These are phyloP conservation scores for Spinellus fusiger DNA, from an alignment of 192 early-diverging fungal species.

Conservation along the genomic window DNA sequence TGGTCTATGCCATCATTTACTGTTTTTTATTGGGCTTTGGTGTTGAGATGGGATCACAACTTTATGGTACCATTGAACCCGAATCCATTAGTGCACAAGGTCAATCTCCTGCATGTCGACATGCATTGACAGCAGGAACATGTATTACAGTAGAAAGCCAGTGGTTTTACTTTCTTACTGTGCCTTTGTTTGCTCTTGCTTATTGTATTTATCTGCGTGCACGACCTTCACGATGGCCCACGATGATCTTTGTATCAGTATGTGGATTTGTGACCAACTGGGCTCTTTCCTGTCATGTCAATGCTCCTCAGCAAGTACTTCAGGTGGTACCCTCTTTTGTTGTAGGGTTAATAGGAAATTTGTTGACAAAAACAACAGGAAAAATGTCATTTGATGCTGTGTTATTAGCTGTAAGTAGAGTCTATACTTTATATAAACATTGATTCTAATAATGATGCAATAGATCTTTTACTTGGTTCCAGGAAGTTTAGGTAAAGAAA, in stretches of 20 bases:
- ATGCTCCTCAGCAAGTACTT: conserved; percentile 47
- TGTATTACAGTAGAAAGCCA: conserved; percentile 7
- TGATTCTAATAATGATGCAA: not conserved
- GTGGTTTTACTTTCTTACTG: conserved; percentile 44
- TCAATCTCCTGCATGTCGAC: not conserved
- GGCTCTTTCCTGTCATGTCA: conserved; percentile 45
- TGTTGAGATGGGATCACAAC: conserved; percentile 48
- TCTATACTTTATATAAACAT: not conserved
- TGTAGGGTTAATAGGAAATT: conserved; percentile 75
- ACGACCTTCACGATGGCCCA: conserved; percentile 58
- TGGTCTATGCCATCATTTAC: conserved; percentile 77
- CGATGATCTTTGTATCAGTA: conserved; percentile 63
- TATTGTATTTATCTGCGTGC: conserved; percentile 42
- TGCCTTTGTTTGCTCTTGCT: conserved; percentile 44
- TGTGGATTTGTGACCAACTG: conserved; percentile 63
- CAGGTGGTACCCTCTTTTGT: conserved; percentile 71
- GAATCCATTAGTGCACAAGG: not conserved
- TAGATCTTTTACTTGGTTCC: conserved; percentile 25
- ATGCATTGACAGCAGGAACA: not conserved
- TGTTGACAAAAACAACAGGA: conserved; percentile 69
- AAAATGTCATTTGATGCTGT: conserved; percentile 77
- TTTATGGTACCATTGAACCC: conserved; percentile 13
- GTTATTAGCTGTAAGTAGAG: conserved; percentile 57
- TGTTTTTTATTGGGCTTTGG: conserved; percentile 77
- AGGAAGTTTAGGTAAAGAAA: conserved; percentile 22